Evolutionary conservation across 345 rosid genomes (phyloP), one percentile per base, ranked within the genome.

Genomic region (Hirschfeldia incana): DNA sequence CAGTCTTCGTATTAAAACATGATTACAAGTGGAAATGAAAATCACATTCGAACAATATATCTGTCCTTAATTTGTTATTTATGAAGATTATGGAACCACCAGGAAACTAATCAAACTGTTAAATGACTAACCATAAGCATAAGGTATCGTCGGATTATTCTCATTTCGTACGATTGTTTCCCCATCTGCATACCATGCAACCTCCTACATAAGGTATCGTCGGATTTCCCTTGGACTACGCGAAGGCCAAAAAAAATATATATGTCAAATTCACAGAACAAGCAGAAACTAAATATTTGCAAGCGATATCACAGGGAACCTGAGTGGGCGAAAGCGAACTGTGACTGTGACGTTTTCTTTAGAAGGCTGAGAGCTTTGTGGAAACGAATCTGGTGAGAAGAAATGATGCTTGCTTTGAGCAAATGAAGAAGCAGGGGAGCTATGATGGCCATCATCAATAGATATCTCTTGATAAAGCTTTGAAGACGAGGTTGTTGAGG

Each of bases 171-270:
- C 87, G 37, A 93, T 85, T 42, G 98, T 96, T 86, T 96, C 98
- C 69, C 99, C 99, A 76, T 96, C 99, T 1, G 98, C 98, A 68
- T 96, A 93, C 99, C 98, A 96, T 13, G 98, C 94, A 85, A 96
- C 89, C 89, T 93, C 99, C 85, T n/a, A n/a, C n/a, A n/a, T n/a
- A n/a, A n/a, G n/a, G n/a, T n/a, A n/a, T n/a, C n/a, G n/a, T n/a
- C n/a, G 94, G 82, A 93, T 93, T 86, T 96, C 99, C 83, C 97
- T 87, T 21, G 97, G 98, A 84, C 98, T 95, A 76, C 64, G 37
- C 62, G 78, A 83, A 65, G 49, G 21, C 21, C 67, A 80, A 10
- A 81, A 71, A 42, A 21, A 21, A 21, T 21, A 21, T 21, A 21
- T 29, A 34, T 67, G 39, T 82, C 21, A 85, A 71, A 78, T 55